Evolutionary conservation across 2,329 filamentous ascomycete genomes (phyloP), one percentile per base, ranked within the genome.

Genomic region (Alternaria viburni): DNA sequence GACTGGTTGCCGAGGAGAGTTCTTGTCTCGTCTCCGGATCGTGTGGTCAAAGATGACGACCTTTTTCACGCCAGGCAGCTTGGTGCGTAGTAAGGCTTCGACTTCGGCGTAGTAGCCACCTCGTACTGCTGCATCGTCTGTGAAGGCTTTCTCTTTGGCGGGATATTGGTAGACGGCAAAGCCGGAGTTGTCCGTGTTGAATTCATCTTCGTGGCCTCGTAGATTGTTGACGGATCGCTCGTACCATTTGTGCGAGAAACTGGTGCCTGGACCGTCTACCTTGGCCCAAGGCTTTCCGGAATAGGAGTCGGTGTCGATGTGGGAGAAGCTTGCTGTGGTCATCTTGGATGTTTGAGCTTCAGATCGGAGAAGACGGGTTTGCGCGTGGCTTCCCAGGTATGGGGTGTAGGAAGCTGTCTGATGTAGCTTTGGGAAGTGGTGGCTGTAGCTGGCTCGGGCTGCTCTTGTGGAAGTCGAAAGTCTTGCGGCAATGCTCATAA

Each of bases 1-100:
- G 0, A 92, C 89, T 0, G 90, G 90, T 66, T 87, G 86, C 6
- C 90, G 84, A 0, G 88, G 83, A 0, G 88, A 82, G 2, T 81
- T 76, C n/a, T 86, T 85, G 2, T 82, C 77, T 19, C 85, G 81
- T 7, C 86, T 81, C 2, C 90, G 86, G 68, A 92, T 89, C 0
- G 90, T 92, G 76, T 92, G 90, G 77, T 92, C 90, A 74, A 92
- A 92, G 62, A 92, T 89, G 62, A 88, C 84, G 11, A 92, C 84
- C 64, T 88, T 88, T 57, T 86, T 86, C 56, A 89, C 81, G 0
- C 83, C 85, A 0, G 84, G 81, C 0, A 91, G 81, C 47, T 86
- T 85, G 26, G 83, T 77, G 12, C 83, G 82, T 3, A 91, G 80
- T 1, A 91, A 77, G 0, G 79, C 74, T 68, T 90, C 87, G 2